phyloP scores from a whole-genome alignment of 495 filamentous ascomycete species.

The Talaromyces liani region DNA sequence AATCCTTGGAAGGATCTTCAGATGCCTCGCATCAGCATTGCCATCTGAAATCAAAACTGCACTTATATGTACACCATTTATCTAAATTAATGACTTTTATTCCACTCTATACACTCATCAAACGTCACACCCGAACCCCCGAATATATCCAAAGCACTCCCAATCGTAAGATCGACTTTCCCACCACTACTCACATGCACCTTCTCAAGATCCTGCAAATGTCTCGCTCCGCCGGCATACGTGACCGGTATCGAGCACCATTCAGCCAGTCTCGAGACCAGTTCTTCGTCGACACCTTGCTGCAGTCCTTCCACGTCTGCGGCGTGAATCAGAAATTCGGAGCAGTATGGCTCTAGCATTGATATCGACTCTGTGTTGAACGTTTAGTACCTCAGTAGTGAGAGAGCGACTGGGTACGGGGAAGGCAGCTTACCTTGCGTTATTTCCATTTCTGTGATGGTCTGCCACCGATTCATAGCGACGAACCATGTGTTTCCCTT shows the following conservation, averaged over 20 bases:
- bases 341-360: conserved; percentile 78
- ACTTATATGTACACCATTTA: neutral
- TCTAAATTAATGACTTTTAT: conserved; percentile 27
- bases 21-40: too few relatives aligned
- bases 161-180: conserved; percentile 89
- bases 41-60: too few relatives aligned
- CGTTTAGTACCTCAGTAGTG: neutral
- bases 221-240: conserved; percentile 89
- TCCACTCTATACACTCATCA: conserved; percentile 85
- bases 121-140: conserved; percentile 80
- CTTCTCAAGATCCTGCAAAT: conserved; percentile 66
- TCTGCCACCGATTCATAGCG: conserved; percentile 98
- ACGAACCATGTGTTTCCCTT: conserved; percentile 77
- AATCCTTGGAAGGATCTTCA: too few relatives aligned
- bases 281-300: conserved; percentile 75
- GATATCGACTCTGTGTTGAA: conserved; percentile 60
- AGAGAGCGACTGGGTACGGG: too few relatives aligned
- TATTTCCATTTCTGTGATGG: conserved; percentile 91
- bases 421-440: conserved; percentile 53
- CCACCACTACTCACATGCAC: conserved; percentile 72
- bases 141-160: conserved; percentile 93
- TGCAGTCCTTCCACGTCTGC: conserved; percentile 97
- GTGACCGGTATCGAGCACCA: conserved; percentile 92
- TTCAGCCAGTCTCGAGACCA: conserved; percentile 66
- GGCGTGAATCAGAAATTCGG: conserved; percentile 95